These are phyloP conservation scores for Colletotrichum brevisporum DNA, from an alignment of 2,329 filamentous ascomycete species.

Conservation along the genomic window DNA sequence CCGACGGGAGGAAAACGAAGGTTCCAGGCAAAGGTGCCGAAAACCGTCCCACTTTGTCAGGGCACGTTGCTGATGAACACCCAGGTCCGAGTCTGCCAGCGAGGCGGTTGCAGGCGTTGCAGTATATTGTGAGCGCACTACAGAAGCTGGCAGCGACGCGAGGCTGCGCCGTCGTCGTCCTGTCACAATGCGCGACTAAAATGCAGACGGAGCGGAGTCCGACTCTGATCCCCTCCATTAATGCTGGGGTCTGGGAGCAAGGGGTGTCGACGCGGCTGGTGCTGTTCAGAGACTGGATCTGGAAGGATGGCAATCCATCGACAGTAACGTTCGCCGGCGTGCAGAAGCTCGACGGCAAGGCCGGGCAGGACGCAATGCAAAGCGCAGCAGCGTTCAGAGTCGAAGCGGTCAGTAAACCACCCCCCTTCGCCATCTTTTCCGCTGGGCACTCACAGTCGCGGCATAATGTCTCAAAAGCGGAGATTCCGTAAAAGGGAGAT, in stretches of 20 bases:
- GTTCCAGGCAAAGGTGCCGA: conserved; percentile 59
- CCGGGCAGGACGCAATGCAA: conserved; percentile 55
- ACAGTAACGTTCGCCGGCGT: conserved; percentile 73
- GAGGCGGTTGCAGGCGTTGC: conserved; percentile 66
- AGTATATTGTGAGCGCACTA: conserved; percentile 77
- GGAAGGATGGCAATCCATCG: conserved; percentile 60
- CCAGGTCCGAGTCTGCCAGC: conserved; percentile 54
- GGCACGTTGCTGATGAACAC: conserved; percentile 12
- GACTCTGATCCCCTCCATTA: conserved; percentile 81
- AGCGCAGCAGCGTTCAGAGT: conserved; percentile 65
- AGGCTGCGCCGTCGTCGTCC: conserved; percentile 80
- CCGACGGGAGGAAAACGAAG: conserved; percentile 53
- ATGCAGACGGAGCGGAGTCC: conserved; percentile 78
- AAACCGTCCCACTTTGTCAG: conserved; percentile 19
- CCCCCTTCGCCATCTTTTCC: conserved; percentile 5
- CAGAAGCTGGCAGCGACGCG: conserved; percentile 81
- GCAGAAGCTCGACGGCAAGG: conserved; percentile 74
- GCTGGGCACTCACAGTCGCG: conserved; percentile 20
- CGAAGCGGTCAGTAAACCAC: conserved; percentile 55
- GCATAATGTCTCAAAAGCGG: conserved; percentile 33
- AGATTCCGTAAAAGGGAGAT: conserved; percentile 22
- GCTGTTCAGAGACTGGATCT: conserved; percentile 83
- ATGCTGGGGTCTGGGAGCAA: conserved; percentile 84
- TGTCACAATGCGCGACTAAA: conserved; percentile 87
- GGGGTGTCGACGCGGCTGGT: conserved; percentile 81